phyloP scores from a whole-genome alignment of 345 rosid species.

The Brassica juncea region DNA sequence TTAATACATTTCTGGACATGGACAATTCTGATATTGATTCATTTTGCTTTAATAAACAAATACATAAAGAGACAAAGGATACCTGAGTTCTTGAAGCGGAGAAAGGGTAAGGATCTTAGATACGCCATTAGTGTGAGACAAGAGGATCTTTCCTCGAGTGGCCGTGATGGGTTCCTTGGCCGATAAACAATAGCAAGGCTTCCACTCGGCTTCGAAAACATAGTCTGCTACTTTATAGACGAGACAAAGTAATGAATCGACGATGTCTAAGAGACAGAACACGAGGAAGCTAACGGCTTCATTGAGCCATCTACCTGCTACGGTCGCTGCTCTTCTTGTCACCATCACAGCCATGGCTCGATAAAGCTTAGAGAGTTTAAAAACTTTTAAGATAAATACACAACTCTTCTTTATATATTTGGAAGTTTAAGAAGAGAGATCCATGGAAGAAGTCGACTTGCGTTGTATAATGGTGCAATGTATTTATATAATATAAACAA shows the following conservation, averaged over 20 bases:
- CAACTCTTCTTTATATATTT: conserved; percentile 15
- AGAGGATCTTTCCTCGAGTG: conserved; percentile 42
- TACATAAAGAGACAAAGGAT: not conserved
- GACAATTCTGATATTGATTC: not conserved
- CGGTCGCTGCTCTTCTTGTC: conserved; percentile 34
- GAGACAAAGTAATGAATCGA: conserved; percentile 66
- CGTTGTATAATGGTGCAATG: conserved; percentile 7
- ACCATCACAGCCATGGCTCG: conserved; percentile 37
- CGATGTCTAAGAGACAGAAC: conserved; percentile 73
- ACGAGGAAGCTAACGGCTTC: conserved; percentile 71
- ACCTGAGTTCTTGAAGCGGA: conserved; percentile 38
- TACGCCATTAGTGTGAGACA: conserved; percentile 40
- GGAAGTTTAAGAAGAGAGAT: conserved; percentile 11
- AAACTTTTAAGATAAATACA: not conserved
- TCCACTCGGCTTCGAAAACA: conserved; percentile 81
- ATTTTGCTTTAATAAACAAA: conserved; percentile 3
- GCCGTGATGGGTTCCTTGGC: conserved; percentile 62
- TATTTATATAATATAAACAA: not conserved
- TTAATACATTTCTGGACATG: not conserved
- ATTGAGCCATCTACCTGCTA: conserved; percentile 50
- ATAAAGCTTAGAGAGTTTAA: conserved; percentile 1
- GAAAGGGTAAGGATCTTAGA: conserved; percentile 41
- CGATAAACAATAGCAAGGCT: conserved; percentile 78
- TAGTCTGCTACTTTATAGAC: conserved; percentile 75
- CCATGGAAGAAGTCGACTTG: conserved; percentile 5